Base-by-base conservation (phyloP, 2,329 filamentous ascomycete species). In the Colletotrichum sp. region DNA sequence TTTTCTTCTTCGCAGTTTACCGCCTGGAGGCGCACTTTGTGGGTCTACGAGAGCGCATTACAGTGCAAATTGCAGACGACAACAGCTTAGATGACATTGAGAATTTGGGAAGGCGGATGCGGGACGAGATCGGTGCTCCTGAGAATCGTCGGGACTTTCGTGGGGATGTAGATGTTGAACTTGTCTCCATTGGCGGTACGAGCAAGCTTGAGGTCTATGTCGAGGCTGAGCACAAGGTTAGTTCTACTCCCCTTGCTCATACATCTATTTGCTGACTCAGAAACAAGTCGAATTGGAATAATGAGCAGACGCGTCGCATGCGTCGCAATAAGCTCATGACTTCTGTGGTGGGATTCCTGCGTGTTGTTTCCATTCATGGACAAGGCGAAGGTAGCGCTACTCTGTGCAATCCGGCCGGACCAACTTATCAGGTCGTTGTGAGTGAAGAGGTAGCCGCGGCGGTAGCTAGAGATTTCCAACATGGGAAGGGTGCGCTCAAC, bases 291-390 rank as follows among this genome's bases (percentile, higher is more conserved):
- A 93, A 93, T 81, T 94, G 92, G 92, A 92, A 94, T 79, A 94
- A 94, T 79, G 92, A 94, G 81, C 85, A 92, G 68, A 87, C 94
- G 30, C 91, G 92, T 85, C 86, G 94, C 3, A 90, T 93, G 75
- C 90, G 92, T 55, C 90, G 92, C 77, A 94, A 94, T 85, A 94
- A 94, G 82, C 94, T 94, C 85, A 93, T 94, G 79, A 94, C 92
- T 80, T 91, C 92, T 63, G 84, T 94, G 75, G 94, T 94, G 90
- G 87, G 93, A 32, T 88, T 89, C 24, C 90, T 94, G 80, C 90
- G 93, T 80, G 91, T 93, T 75, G 87, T 92, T 66, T 91, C 92
- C 71, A 94, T 94, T 79, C 92, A 94, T 16, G 72, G 72, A 6
- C 65, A 34, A 10, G 72, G 67, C 18, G 67, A 16, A 32, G 59